phyloP scores from a whole-genome alignment of 1,284 basidiomycete species.

The Phylloporus sp. region DNA sequence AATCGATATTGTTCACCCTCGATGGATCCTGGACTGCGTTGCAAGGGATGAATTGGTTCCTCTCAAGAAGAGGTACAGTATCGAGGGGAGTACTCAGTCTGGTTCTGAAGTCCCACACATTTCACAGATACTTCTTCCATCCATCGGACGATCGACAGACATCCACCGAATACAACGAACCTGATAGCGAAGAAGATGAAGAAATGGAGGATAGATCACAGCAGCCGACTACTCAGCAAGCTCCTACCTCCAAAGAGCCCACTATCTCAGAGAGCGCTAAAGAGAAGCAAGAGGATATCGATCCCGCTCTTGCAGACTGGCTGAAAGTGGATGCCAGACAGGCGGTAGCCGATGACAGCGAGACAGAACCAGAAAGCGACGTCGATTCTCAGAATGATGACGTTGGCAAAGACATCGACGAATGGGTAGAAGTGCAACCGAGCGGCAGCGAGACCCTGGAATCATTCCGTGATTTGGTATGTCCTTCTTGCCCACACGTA shows the following conservation, averaged over 20 bases:
- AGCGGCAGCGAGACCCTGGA: conserved; percentile 36
- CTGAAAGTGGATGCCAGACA: conserved; percentile 54
- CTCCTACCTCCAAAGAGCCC: conserved; percentile 26
- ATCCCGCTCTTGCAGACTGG: conserved; percentile 69
- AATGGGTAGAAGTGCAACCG: conserved; percentile 35
- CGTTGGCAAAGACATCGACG: conserved; percentile 47
- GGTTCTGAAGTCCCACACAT: background rate
- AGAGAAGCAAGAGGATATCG: conserved; percentile 40
- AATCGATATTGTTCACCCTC: conserved; percentile 77
- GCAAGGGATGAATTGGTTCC: conserved; percentile 62
- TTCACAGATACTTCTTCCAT: conserved; percentile 76
- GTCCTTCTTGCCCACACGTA: background rate
- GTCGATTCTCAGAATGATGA: conserved; percentile 75
- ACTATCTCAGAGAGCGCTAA: conserved; percentile 31
- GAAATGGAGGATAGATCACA: conserved; percentile 31
- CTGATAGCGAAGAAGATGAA: conserved; percentile 42
- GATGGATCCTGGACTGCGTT: conserved; percentile 86
- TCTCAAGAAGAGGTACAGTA: conserved; percentile 69
- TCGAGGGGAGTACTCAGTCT: background rate
- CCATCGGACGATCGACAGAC: conserved; percentile 56
- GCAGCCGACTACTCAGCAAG: conserved; percentile 20
- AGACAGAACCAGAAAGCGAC: conserved; percentile 66
- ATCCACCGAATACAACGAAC: conserved; percentile 53
- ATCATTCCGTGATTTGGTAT: conserved; percentile 33
- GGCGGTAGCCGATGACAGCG: conserved; percentile 32